These are phyloP conservation scores for Aspergillus udagawae DNA, from an alignment of 2,329 filamentous ascomycete genomes.

Conservation along the genomic window DNA sequence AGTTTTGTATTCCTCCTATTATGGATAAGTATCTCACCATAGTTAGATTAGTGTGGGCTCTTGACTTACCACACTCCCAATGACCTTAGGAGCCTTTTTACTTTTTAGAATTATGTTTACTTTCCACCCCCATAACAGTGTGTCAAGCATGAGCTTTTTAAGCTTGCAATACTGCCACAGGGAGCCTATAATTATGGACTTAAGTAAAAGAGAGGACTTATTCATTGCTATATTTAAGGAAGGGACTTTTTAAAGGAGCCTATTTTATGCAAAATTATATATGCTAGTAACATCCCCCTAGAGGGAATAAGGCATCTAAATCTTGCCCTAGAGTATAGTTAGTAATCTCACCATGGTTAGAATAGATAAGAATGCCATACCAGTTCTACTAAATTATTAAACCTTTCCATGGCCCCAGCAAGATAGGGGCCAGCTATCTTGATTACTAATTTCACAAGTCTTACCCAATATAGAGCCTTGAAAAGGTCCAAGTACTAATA, in stretches of 20 bases:
- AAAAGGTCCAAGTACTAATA: no score
- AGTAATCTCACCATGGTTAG: neutral
- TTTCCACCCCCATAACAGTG: neutral
- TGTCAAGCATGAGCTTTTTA: neutral
- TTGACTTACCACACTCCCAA: neutral
- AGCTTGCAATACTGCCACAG: neutral
- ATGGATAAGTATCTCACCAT: neutral
- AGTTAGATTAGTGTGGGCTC: neutral
- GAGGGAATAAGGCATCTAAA: neutral
- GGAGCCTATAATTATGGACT: no score
- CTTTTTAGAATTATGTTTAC: neutral
- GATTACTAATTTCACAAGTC: neutral
- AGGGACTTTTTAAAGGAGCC: neutral
- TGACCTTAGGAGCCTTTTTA: neutral
- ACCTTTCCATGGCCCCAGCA: neutral
- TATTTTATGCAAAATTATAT: neutral
- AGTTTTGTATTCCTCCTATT: neutral
- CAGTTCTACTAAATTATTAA: neutral
- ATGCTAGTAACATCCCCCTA: neutral
- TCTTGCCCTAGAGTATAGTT: neutral
- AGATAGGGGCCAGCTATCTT: neutral
- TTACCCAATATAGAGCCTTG: neutral
- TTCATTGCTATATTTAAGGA: neutral
- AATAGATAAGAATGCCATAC: neutral
- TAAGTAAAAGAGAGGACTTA: neutral